Evolutionary conservation across 495 filamentous ascomycete genomes (phyloP), one percentile per base, ranked within the genome.

Genomic region (Neurospora sp.): DNA sequence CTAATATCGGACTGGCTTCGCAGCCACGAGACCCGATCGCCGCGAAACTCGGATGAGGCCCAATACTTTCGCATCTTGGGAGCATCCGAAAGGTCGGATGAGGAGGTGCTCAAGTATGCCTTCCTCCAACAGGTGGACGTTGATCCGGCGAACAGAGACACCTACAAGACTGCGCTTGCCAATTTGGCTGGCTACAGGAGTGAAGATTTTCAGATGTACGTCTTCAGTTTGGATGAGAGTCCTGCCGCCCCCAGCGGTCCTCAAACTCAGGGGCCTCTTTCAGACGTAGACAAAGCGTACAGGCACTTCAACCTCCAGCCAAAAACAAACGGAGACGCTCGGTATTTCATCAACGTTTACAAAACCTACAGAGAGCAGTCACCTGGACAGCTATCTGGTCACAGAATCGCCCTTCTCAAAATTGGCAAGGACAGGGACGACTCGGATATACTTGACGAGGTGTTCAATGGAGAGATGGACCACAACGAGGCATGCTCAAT

Each of bases 71-170:
- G 59, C 9, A 36, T 69, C 11, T 54, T 81, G 10, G 79, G 79
- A 9, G 77, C 78, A 4, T 43, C 77, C 19, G 31, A 54, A 4
- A 73, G 74, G n/a, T 54, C 76, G 0, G 72, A 76, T 45, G 77
- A 80, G 19, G 72, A 72, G 3, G 11, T 76, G 66, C 75, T 82
- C 21, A 74, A 74, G 24, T 81, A 75, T 42, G 81, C 81, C 11
- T 82, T 78, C 69, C 21, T 39, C 9, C 74, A 74, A 24, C 81
- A 82, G 69, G 43, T 76, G 17, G 36, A 66, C 15, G 42, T 42
- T 1, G 77, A 81, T 71, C 74, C 76, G 15, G 54, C 66, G 15
- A 42, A 73, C 15, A 48, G 71, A 31, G 8, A 36, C 7, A 39
- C 3, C 7, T 82, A 81, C 42, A 37, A 76, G 11, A 54, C 73